Base-by-base conservation (phyloP, 495 filamentous ascomycete species). In the Tuber borchii region DNA sequence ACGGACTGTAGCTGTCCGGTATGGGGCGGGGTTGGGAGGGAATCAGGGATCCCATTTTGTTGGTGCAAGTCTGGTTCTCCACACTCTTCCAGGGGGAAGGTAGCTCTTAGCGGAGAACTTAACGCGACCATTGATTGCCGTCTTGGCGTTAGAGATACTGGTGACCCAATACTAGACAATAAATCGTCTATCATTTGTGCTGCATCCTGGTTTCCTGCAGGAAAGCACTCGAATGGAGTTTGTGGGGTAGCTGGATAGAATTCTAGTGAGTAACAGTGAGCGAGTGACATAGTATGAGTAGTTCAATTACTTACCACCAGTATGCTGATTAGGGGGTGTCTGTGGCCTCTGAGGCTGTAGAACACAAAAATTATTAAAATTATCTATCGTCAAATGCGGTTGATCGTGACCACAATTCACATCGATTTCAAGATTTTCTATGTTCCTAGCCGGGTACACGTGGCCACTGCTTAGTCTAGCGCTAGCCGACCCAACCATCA, bases 401-500 rank as follows among this genome's bases (percentile, higher is more conserved):
- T 76, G 79, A 43, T 71, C 71, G 22, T 80, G 76, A 65, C 70
- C 68, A 71, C 72, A 70, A 44, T 80, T 72, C 44, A 73, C 79
- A 44, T 45, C 68, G 20, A 77, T 80, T 70, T 75, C 79, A 70
- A 81, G 76, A 72, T 69, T 56, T 45, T 74, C 80, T 45, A 77
- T n/a, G 65, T 70, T 42, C 56, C 72, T 81, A 69, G 70, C 37
- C 51, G 77, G 69, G 76, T 77, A 79, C 74, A 45, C 70, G 71
- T 51, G 76, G 79, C 75, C 65, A 46, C 73, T 75, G 44, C 78
- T 76, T 74, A 72, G 75, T 77, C 73, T 73, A 77, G 78, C 65
- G 78, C 70, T 73, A 75, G 80, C 80, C 79, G 80, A 82, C 56
- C 73, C 76, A 72, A 81, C 77, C 71, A 77, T 76, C 81, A 83